These are phyloP conservation scores for Mycosarcoma maydis DNA, from an alignment of 1,284 basidiomycete genomes.

Conservation along the genomic window DNA sequence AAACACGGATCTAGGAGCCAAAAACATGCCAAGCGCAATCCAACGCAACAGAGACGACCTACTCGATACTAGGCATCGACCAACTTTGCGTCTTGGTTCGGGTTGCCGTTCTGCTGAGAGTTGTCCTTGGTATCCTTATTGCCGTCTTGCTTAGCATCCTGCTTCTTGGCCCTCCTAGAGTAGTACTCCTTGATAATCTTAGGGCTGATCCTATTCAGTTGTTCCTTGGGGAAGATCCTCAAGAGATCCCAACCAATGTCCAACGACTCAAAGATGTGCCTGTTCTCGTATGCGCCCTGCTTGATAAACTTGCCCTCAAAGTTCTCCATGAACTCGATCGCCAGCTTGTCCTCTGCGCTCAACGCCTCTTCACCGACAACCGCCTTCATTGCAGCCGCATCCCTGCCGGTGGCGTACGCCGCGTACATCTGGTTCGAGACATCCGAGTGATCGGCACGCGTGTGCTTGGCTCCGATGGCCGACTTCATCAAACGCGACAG, in stretches of 20 bases:
- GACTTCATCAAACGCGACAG: slow-evolving; percentile 99
- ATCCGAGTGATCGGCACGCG: slow-evolving; percentile 97
- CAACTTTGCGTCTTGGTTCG: slow-evolving; percentile 31
- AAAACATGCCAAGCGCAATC: too few species aligned
- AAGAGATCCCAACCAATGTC: slow-evolving; percentile 97
- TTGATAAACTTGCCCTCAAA: slow-evolving; percentile 66
- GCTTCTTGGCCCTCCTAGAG: slow-evolving; percentile 54
- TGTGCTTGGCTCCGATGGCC: slow-evolving; percentile 96
- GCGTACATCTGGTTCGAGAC: slow-evolving; percentile 75
- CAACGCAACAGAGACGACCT: too few species aligned
- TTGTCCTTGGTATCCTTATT: slow-evolving; percentile 41
- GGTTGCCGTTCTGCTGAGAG: not conserved
- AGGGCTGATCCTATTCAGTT: slow-evolving; percentile 79
- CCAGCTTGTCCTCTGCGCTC: slow-evolving; percentile 78
- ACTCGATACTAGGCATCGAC: slow-evolving; percentile 49
- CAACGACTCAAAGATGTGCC: slow-evolving; percentile 95
- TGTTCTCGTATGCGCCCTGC: slow-evolving; percentile 89
- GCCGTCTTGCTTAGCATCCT: slow-evolving; percentile 22
- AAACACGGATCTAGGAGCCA: too few species aligned
- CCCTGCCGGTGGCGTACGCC: slow-evolving; percentile 74
- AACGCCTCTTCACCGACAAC: slow-evolving; percentile 98
- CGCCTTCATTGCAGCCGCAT: slow-evolving; percentile 98
- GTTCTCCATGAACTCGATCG: slow-evolving; percentile 64
- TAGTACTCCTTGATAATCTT: slow-evolving; percentile 67
- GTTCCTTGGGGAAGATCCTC: slow-evolving; percentile 98